Evolutionary conservation across 2,329 filamentous ascomycete genomes (phyloP), one percentile per base, ranked within the genome.

Genomic region (Diaporthe vexans): DNA sequence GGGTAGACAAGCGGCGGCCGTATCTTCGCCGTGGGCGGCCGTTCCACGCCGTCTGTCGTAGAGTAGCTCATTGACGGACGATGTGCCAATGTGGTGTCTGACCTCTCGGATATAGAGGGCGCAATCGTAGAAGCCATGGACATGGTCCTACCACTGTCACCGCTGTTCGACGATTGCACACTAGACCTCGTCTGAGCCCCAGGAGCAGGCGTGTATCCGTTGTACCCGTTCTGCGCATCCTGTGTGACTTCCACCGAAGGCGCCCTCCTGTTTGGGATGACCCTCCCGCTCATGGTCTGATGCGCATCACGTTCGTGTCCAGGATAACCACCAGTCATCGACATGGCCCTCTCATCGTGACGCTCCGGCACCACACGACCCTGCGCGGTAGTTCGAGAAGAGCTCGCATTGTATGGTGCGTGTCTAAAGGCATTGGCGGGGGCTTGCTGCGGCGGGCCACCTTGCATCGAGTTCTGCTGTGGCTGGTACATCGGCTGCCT

Each of bases 331-430:
- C 94, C 94, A 7, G 93, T 97, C 93, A 99, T 93, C 59, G 96
- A 98, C 97, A 98, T 98, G 76, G 97, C 92, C 74, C 97, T 91
- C 83, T 98, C 96, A 79, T 97, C 94, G 76, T 95, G 94, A 71
- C 96, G 92, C 81, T 98, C 95, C 1, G 97, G 97, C 11, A 99
- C 95, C 48, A 97, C 88, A 75, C 97, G 91, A 43, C 97, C 97
- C 82, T 98, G 95, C 11, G 95, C 94, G 3, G 97, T 99, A 65
- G 95, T 97, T 76, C 93, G 90, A 2, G 95, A 92, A 78, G 91
- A 89, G 65, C 77, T 87, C 76, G 85, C 86, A 78, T 92, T 91
- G 80, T 94, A 96, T 40, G 92, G 93, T 74, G 93, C 91, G 78
- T 95, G 93, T 72, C 95, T 92, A 80, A 95, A 95, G 57, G 93